Conservation (phyloP, 73 alveolate genomes). For the Urostyla sp. region DNA sequence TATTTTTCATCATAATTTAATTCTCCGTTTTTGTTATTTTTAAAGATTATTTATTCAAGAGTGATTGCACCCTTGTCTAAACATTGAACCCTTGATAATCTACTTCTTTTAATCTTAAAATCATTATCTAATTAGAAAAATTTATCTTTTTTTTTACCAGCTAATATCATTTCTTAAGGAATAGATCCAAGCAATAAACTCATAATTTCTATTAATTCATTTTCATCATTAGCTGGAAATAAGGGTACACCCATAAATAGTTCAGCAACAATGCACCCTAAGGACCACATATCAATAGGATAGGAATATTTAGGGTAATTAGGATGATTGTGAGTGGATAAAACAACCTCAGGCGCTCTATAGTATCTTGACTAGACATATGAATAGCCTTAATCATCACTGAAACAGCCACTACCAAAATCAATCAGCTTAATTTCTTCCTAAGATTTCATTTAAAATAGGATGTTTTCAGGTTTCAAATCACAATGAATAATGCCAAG, state of each 20-base stretch:
- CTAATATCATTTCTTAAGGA: background rate
- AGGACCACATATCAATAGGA: constrained; percentile 79
- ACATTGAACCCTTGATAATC: background rate
- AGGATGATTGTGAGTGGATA: constrained; percentile 11
- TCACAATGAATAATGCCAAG: constrained; percentile 91
- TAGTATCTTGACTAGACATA: constrained; percentile 79
- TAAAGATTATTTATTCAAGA: background rate
- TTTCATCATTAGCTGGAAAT: constrained; percentile 75
- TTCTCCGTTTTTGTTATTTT: background rate
- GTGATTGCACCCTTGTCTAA: background rate
- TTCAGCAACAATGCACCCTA: constrained; percentile 77
- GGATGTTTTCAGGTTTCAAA: constrained; percentile 93
- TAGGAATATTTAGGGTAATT: constrained; percentile 53
- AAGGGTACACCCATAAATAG: constrained; percentile 75
- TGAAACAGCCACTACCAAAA: constrained; percentile 87
- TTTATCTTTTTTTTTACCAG: background rate
- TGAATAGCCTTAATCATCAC: constrained; percentile 70
- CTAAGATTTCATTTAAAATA: constrained; percentile 71
- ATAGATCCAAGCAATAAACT: background rate
- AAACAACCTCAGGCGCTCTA: constrained; percentile 81
- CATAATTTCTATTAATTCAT: constrained; percentile 55
- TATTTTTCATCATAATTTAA: background rate
- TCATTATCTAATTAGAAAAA: too few species aligned
- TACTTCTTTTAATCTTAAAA: background rate
- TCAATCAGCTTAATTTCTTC: constrained; percentile 87